Evolutionary conservation across 768 basidiomycete species (phyloP), one percentile per base, ranked within the genome.

Genomic region (Pseudohyphozyma bogoriensis): DNA sequence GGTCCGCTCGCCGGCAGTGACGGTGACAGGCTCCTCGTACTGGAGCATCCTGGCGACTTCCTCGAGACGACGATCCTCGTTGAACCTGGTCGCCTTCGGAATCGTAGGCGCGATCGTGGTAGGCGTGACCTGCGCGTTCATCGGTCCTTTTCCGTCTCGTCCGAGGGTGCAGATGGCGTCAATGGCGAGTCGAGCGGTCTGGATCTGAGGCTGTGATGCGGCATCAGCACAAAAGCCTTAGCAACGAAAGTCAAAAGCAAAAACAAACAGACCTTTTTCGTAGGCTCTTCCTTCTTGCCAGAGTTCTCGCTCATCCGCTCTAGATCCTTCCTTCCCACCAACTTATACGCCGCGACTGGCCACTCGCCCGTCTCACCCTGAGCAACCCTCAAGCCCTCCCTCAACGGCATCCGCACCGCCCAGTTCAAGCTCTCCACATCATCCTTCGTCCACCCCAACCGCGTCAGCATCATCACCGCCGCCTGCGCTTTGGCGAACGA

Each of bases 21-120:
- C 79, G 2, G 82, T 79, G 0, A 85, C 79, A 22, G 86, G 73
- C 3, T 76, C 76, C 2, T 87, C 86, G 0, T 89, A 93, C 65
- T 86, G 88, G 22, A 99, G 74, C 81, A 97, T 87, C 1, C 89
- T 81, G 16, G 85, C 85, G 6, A 93, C 90, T 71, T 99, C 95
- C 47, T 91, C 87, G 35, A 99, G 72, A 39, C 93, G 80, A 24
- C 86, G 80, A 74, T 99, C 95, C 63, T 87, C 83, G 10, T 87
- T 87, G 69, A 96, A 96, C 5, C 93, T 82, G 51, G 56, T 50
- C 26, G 66, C 65, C 49, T 36, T 39, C 4, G 56, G 58, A 6
- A 51, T 39, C 32, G 53, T 36, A 6, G 1, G 28, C 45, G 37
- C 53, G 2, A 15, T 28, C 50, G 46, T 47, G 7, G n/a, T 7